Evolutionary conservation across 116 monocot genomes (phyloP).

Genomic region (Phalaenopsis hybrid): DNA sequence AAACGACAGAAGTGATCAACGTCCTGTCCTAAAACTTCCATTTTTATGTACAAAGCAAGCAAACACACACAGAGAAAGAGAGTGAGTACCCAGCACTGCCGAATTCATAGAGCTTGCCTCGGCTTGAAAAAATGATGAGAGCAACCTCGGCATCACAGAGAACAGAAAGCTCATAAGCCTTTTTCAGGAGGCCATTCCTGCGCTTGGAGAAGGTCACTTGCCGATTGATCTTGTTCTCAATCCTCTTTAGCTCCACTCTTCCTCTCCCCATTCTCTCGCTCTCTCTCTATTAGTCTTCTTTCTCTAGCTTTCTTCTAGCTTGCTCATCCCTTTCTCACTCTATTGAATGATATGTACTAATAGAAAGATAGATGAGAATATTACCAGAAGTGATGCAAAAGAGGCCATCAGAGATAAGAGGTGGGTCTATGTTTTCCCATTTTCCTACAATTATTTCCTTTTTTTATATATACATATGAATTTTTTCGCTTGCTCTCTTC

Average conservation of each 20-base stretch:
- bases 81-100: background rate
- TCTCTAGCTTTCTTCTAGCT: background rate
- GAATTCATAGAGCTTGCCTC: background rate
- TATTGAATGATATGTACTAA: background rate
- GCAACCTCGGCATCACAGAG: too few relatives aligned
- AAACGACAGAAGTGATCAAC: background rate
- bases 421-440: too few relatives aligned
- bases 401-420: background rate
- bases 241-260: background rate
- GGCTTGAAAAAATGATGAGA: background rate
- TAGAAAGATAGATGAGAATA: background rate
- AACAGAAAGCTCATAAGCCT: background rate
- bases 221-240: conserved; percentile 1
- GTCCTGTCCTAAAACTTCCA: background rate
- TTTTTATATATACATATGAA: too few relatives aligned
- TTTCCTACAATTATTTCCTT: too few relatives aligned
- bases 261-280: background rate
- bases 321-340: background rate
- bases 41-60: background rate
- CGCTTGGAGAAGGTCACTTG: background rate
- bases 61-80: background rate
- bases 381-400: background rate
- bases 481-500: too few relatives aligned
- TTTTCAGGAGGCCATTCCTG: background rate
- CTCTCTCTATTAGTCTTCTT: background rate